Base-by-base conservation (phyloP, 2,329 filamentous ascomycete species). In the Colletotrichum lupini region DNA sequence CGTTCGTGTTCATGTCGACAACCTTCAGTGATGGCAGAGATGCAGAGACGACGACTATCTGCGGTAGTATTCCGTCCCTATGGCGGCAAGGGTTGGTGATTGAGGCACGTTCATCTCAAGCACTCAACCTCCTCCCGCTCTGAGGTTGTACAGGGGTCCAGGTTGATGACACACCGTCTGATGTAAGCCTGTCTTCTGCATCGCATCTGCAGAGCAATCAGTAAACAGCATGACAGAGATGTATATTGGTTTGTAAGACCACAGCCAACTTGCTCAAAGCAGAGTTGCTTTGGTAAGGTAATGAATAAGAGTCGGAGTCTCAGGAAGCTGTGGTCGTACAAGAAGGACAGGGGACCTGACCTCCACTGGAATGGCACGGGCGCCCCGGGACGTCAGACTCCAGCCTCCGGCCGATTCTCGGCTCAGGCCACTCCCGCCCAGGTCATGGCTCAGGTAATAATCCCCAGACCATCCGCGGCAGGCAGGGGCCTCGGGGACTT, bases 351-450 rank as follows among this genome's bases (percentile, higher is more conserved):
- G 37, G 28, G 46, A 19, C 37, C 2, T 12, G 46, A 19, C 37
- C 37, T 12, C 32, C 4, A 35, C 32, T 42, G 3, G 14, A 26
- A 55, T 66, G 56, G 67, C 49, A 49, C 46, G 49, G 46, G 71
- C 67, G 55, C 60, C 49, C 67, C 71, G 46, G 67, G 57, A 65
- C 60, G 70, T 73, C 67, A 65, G 67, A 71, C 60, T 63, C 65
- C 46, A 66, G 67, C 60, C 60, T 63, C 65, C 46, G 35, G 55
- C 70, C 70, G 67, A 69, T 56, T 35, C 67, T 59, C 65, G 59
- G 69, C 64, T 32, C 69, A 59, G n/a, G 7, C 70, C 66, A 56
- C 16, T 56, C 32, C 32, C 32, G 32, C 32, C 32, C 11, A 35
- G 32, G 32, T 35, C 42, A 49, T 35, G 22, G 49, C 32, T 30